Evolutionary conservation across 306 rosid species (phyloP), one percentile per base, ranked within the genome.

Genomic region (Malus orientalis): DNA sequence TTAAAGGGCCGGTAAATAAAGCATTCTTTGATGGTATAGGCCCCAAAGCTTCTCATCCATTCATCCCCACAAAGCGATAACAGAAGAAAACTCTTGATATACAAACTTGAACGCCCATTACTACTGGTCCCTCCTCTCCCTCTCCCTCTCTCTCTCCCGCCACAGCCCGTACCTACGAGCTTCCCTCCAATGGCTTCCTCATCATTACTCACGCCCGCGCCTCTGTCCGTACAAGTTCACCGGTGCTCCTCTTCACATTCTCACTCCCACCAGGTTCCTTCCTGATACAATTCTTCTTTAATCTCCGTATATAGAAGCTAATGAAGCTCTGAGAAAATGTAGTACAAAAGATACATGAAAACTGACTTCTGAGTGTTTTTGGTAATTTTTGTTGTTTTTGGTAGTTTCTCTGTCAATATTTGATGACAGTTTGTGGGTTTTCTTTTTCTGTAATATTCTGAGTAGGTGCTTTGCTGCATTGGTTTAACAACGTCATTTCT

Each of bases 131-230:
- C 85, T 85, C 84, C 93, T 88, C 65, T 61, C 79, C 27, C 79
- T 82, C 89, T 87, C 96, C 89, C 93, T 88, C 65, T 61, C 79
- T 25, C 79, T 82, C 89, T 87, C 96, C 89, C 94, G 95, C 98
- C 93, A 89, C 33, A 61, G 70, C 69, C 71, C 62, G 38, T 54
- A 47, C 18, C 53, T 13, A 68, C 62, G 59, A 73, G 42, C 75
- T 68, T 15, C 73, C n/a, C 79, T 51, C 68, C 66, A 59, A 87
- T 86, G 89, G 74, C 91, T 33, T 45, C 87, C 73, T 61, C 82
- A 3, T 66, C 81, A 4, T 36, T 30, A 11, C 36, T 45, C 80
- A 74, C 78, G 78, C 62, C 68, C 65, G 9, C 42, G 20, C 68
- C 79, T 54, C 63, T 36, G 64, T 69, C 82, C 44, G 76, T 32